Evolutionary conservation across 805 yeast genomes (phyloP).

Genomic region (Zygotorulaspora chibaensis): DNA sequence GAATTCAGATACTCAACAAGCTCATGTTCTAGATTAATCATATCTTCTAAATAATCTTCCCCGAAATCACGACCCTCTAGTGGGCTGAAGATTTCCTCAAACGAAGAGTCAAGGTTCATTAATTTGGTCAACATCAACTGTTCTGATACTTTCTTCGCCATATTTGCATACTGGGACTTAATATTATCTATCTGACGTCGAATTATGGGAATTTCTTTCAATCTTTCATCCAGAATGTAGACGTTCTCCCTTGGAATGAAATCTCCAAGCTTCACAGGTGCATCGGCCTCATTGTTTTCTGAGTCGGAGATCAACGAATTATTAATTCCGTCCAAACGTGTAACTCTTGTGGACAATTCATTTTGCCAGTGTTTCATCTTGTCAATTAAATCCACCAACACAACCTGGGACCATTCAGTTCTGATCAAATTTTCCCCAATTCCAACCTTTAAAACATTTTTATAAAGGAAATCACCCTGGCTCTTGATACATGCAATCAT

Average conservation of each 20-base stretch:
- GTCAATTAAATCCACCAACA: constrained; percentile 19
- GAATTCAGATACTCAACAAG: constrained; percentile 66
- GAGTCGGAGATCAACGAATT: constrained; percentile 31
- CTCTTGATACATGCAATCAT: constrained; percentile 43
- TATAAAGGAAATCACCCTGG: constrained; percentile 43
- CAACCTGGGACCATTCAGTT: constrained; percentile 22
- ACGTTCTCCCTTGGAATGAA: constrained; percentile 44
- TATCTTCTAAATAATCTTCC: constrained; percentile 36
- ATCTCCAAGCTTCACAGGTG: constrained; percentile 37
- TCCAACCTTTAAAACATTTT: constrained; percentile 30
- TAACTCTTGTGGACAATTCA: constrained; percentile 34
- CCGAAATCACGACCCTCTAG: constrained; percentile 21
- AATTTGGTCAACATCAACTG: constrained; percentile 26
- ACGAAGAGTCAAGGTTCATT: constrained; percentile 14
- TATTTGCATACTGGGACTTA: constrained; percentile 28
- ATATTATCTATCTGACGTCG: constrained; percentile 31
- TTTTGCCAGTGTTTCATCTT: constrained; percentile 32
- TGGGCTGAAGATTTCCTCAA: constrained; percentile 26
- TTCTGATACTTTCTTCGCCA: constrained; percentile 27
- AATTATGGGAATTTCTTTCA: constrained; percentile 35
- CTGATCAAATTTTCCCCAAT: constrained; percentile 30
- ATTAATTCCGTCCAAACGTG: constrained; percentile 34
- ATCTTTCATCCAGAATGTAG: constrained; percentile 25
- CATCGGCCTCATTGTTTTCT: constrained; percentile 16
- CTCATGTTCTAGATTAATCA: constrained; percentile 54